These are phyloP conservation scores for Hibiscus mutabilis DNA, from an alignment of 345 rosid species.

Conservation along the genomic window DNA sequence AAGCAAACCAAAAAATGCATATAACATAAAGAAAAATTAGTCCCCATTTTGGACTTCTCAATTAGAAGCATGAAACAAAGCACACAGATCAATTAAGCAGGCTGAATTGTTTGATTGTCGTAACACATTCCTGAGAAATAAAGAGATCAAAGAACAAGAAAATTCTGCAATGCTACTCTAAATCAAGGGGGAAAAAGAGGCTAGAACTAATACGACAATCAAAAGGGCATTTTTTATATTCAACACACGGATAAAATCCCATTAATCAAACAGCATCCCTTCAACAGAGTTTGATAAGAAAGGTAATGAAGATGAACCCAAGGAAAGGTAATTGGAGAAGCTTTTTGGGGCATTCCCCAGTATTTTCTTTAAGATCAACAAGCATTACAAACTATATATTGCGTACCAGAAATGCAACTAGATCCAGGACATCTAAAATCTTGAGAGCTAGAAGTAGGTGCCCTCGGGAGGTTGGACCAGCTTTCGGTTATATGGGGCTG, in stretches of 20 bases:
- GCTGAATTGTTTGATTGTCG: neutral
- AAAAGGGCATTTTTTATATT: constrained; percentile 3
- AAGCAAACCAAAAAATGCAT: neutral
- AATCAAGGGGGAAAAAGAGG: neutral
- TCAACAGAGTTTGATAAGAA: constrained; percentile 25
- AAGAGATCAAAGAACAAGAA: neutral
- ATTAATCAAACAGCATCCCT: constrained; percentile 28
- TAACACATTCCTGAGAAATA: neutral
- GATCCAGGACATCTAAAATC: constrained; percentile 18
- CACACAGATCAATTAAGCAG: neutral
- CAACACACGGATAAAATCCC: constrained; percentile 23
- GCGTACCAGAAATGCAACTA: constrained; percentile 29
- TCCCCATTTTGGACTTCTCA: neutral
- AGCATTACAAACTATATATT: constrained; percentile 41
- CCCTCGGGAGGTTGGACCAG: constrained; percentile 86
- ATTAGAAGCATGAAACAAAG: neutral
- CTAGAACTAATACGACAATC: neutral
- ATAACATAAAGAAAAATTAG: neutral
- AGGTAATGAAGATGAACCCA: constrained; percentile 32
- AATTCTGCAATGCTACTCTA: neutral
- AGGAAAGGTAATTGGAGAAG: constrained; percentile 26
- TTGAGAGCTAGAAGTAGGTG: constrained; percentile 56
- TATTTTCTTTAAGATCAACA: constrained; percentile 38
- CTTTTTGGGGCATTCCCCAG: constrained; percentile 34
- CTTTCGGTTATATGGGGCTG: constrained; percentile 63